Base-by-base conservation (phyloP, 352 stramenopile genomes). In the Plasmopara muralis region DNA sequence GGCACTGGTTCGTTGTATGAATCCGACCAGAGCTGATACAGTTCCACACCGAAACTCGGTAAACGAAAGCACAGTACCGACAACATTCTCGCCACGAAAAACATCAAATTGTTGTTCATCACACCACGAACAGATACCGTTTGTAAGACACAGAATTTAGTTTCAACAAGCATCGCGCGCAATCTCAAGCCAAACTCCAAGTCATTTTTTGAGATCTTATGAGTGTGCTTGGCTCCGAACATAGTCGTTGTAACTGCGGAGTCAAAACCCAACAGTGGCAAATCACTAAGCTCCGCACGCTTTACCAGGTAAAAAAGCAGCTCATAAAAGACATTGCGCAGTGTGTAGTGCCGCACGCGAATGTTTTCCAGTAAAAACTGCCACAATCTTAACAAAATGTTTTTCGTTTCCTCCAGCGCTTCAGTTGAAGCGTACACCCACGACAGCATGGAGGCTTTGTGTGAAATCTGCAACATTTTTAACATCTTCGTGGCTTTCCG, bases 81-180 rank as follows among this genome's bases (percentile, higher is more conserved):
- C 12, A 95, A 59, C 76, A 95, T 93, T 46, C 84, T 64, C 9
- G 82, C 84, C 25, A 92, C 84, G 29, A 95, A 95, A 59, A 95
- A 95, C 83, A 95, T 93, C 14, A 95, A 60, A 53, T 95, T 95
- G 70, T 93, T 93, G 72, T 93, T 93, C 84, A 95, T 95, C 20
- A 95, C 84, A 37, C 84, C 84, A 41, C 83, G 82, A 4, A 95
- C 84, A 9, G 77, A 90, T 0, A 95, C 83, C 2, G 84, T 91
- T 52, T 95, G 84, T 12, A 95, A 71, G 1, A 95, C 83, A 43
- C 82, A 95, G 53, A 82, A 93, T 55, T 93, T 93, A 25, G 83
- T 95, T 59, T 95, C 84, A 16, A 95, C 83, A 4, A 95, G 74
- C 84, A 95, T 93, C 9, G 82, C 81, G 5, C 84, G 84, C 53